A percentile compares a stretch with the other conserved stretches of the same genome.
Evolutionary conservation across 805 yeast species (phyloP).

Genomic region (Candida pseudoglaebosa): DNA sequence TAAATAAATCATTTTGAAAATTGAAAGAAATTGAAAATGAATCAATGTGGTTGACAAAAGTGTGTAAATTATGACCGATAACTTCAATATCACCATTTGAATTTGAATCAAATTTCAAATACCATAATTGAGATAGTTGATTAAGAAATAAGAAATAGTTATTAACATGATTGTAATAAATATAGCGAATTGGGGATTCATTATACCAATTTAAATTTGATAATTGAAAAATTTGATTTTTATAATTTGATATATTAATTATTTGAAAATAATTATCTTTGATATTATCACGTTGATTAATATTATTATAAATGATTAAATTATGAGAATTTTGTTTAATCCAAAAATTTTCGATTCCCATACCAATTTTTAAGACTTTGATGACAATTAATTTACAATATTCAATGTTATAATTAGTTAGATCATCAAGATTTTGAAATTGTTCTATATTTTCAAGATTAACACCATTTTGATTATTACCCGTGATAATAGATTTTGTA

Average conservation of each 20-base stretch:
- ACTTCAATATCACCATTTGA: constrained; percentile 10
- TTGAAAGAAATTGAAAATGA: constrained; percentile 15
- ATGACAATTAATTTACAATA: constrained; percentile 24
- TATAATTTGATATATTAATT: constrained; percentile 28
- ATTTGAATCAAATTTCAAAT: constrained; percentile 10
- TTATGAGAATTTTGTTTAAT: constrained; percentile 37
- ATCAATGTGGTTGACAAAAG: background rate
- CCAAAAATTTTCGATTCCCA: constrained; percentile 31
- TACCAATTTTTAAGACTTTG: constrained; percentile 31
- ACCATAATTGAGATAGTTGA: constrained; percentile 23
- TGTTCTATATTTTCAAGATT: constrained; percentile 35
- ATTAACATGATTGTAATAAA: constrained; percentile 22
- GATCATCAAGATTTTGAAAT: constrained; percentile 31
- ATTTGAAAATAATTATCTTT: constrained; percentile 25
- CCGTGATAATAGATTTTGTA: constrained; percentile 28
- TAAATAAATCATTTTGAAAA: constrained; percentile 19
- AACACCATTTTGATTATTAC: constrained; percentile 14
- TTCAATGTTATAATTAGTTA: constrained; percentile 23
- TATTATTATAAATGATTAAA: constrained; percentile 27
- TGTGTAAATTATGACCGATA: constrained; percentile 14
- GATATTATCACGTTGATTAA: constrained; percentile 10
- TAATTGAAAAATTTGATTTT: constrained; percentile 23
- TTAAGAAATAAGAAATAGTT: constrained; percentile 29
- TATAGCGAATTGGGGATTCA: constrained; percentile 12
- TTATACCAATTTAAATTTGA: constrained; percentile 27